Base-by-base conservation (phyloP, 495 filamentous ascomycete species). In the Ramalina intermedia region DNA sequence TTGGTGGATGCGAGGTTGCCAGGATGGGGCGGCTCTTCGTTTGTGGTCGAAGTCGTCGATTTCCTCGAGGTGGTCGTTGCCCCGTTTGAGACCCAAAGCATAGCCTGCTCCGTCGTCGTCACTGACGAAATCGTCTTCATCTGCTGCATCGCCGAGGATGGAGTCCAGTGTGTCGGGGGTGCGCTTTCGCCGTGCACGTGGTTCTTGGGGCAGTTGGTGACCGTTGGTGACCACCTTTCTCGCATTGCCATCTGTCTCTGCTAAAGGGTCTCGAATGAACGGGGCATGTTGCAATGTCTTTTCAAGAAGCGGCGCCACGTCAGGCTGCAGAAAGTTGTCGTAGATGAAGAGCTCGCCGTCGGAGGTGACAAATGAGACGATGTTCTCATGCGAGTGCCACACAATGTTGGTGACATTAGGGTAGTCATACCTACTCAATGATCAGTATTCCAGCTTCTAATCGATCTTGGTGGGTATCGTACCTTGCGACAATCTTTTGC, bases 71-170 rank as follows among this genome's bases (percentile, higher is more conserved):
- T 77, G 69, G 8, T 58, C 69, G 54, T 73, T 75, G 24, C 71
- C 64, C 13, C 80, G 69, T 58, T 82, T 91, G 11, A 78, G 43
- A 29, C 64, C 73, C 40, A 84, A 74, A 4, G 79, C 71, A 62
- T 95, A 94, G 29, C 89, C 91, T 17, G 84, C 87, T n/a, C 86
- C 88, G 58, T 98, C 91, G 55, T 98, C 91, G 62, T 98, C 90
- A 1, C 84, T 80, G 2, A 98, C 82, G 59, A 96, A 98, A 56
- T 84, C 87, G 29, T 82, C 83, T 6, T 69, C 71, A 18, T 70
- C 68, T 48, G 65, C 64, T 6, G 55, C 60, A 1, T 61, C 62
- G 17, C 67, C 71, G 2, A 75, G 61, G 17, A 78, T 68, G 49
- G 77, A 76, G 60, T 82, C 80, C 9, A 83, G 57, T 5, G 77